Base-by-base conservation (phyloP, 176 grass and related monocot genomes). In the Olyra latifolia region DNA sequence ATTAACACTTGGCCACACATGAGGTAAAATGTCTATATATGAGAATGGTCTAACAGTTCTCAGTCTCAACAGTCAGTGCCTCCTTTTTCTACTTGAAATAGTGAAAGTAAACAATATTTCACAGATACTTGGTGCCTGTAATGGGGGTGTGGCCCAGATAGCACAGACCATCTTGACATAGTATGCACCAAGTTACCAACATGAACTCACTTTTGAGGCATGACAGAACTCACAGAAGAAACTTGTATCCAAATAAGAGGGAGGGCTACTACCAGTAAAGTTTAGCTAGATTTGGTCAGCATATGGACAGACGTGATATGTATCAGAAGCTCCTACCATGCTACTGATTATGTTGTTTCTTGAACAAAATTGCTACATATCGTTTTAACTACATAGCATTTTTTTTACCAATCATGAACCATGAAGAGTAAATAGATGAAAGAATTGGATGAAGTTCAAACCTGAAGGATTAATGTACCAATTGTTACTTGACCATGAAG, bases 401-500 rank as follows among this genome's bases (percentile, higher is more conserved):
- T 32, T 57, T 32, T 49, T 66, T 46, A 20, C 28, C 19, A 55
- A 66, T 73, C 1, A 59, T 43, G 40, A 66, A 47, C 39, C 24
- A 50, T 46, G n/a, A 35, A 62, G 38, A 32, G 25, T 53, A 72
- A 66, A 60, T 29, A 35, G 44, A 66, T 55, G 53, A 64, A 71
- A 79, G 45, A 84, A 74, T 40, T 55, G 41, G 44, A 72, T 49
- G 47, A 45, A 27, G 67, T 80, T 17, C 63, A 81, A 85, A 96
- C 93, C 90, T 97, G 93, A 71, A 93, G 93, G 72, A 91, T 93
- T 41, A 97, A 76, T n/a, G 93, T 91, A 74, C 93, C 97, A 69
- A 95, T 99, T 79, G 90, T 96, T 65, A 99, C 93, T 95, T 96
- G 97, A 83, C 97, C 97, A 83, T 99, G 79, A 89, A 99, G 97